These are phyloP conservation scores for Penicillium alfredii DNA, from an alignment of 495 filamentous ascomycete species.

Conservation along the genomic window DNA sequence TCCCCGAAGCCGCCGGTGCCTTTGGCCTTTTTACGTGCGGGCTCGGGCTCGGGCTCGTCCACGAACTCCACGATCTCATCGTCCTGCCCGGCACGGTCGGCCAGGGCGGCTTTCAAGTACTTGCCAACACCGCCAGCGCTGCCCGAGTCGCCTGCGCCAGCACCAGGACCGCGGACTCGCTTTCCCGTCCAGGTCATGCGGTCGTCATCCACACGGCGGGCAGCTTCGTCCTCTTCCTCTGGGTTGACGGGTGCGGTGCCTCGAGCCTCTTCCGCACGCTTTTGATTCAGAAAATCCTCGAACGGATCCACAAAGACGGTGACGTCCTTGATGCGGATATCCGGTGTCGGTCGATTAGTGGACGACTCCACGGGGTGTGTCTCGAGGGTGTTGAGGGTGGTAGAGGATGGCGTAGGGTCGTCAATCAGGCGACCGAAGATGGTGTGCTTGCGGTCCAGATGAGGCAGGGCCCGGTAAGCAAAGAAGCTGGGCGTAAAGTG, in stretches of 20 bases:
- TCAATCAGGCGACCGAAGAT: conserved; percentile 84
- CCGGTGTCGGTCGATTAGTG: conserved; percentile 65
- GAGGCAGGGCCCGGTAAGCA: conserved; percentile 71
- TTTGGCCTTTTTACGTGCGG: conserved; percentile 74
- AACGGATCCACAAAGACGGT: conserved; percentile 93
- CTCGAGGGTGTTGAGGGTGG: conserved; percentile 67
- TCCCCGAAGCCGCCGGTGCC: conserved; percentile 80
- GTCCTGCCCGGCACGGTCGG: conserved; percentile 30
- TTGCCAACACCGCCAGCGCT: conserved; percentile 60
- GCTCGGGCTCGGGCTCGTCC: conserved; percentile 57
- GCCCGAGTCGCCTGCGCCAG: conserved; percentile 40
- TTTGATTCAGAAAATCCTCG: conserved; percentile 68
- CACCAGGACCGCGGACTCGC: conserved; percentile 53
- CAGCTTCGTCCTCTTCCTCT: conserved; percentile 34
- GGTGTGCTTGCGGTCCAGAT: conserved; percentile 94
- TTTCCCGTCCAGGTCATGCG: conserved; percentile 90
- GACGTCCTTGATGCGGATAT: conserved; percentile 73
- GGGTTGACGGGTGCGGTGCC: conserved; percentile 28
- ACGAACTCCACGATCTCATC: conserved; percentile 55
- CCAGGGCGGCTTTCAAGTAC: conserved; percentile 61
- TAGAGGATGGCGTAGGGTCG: conserved; percentile 53
- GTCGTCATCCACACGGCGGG: conserved; percentile 76
- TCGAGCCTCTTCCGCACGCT: conserved; percentile 46
- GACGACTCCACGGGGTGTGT: conserved; percentile 56
- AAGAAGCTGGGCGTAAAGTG: conserved; percentile 54